Evolutionary conservation across 371 early-diverging fungal genomes (phyloP).

Genomic region (Dichotomocladium elegans): DNA sequence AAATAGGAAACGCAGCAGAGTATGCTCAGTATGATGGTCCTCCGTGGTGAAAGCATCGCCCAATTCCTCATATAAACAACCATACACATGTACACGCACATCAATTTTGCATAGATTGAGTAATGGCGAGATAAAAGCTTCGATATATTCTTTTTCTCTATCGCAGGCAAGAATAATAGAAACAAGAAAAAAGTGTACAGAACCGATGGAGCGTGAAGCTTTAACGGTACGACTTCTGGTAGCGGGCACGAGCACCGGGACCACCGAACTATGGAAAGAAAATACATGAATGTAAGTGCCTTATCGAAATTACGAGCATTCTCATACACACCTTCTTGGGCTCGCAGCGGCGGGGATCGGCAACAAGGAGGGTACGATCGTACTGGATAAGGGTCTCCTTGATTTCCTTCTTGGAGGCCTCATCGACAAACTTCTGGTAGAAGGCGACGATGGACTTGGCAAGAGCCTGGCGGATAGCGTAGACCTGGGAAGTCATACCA

Average conservation of each 20-base stretch:
- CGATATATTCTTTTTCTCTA: too few species aligned
- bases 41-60: too few species aligned
- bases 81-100: too few species aligned
- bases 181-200: too few species aligned
- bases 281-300: background rate
- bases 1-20: too few species aligned
- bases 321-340: slow-evolving; percentile 84
- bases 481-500: slow-evolving; percentile 95
- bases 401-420: slow-evolving; percentile 98
- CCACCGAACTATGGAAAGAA: slow-evolving; percentile 89
- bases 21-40: too few species aligned
- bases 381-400: slow-evolving; percentile 89
- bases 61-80: too few species aligned
- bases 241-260: slow-evolving; percentile 98
- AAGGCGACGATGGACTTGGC: slow-evolving; percentile 97
- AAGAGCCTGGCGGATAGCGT: slow-evolving; percentile 98
- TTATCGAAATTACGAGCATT: background rate
- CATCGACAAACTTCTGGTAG: slow-evolving; percentile 98
- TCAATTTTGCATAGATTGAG: too few species aligned
- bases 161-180: too few species aligned
- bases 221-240: slow-evolving; percentile 95
- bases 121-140: too few species aligned
- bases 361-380: slow-evolving; percentile 97
- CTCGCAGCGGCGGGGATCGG: slow-evolving; percentile 98
- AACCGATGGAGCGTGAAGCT: too few species aligned